These are phyloP conservation scores for Schoenoplectus tabernaemontani DNA, from an alignment of 202 grass and related monocot species.

Conservation along the genomic window DNA sequence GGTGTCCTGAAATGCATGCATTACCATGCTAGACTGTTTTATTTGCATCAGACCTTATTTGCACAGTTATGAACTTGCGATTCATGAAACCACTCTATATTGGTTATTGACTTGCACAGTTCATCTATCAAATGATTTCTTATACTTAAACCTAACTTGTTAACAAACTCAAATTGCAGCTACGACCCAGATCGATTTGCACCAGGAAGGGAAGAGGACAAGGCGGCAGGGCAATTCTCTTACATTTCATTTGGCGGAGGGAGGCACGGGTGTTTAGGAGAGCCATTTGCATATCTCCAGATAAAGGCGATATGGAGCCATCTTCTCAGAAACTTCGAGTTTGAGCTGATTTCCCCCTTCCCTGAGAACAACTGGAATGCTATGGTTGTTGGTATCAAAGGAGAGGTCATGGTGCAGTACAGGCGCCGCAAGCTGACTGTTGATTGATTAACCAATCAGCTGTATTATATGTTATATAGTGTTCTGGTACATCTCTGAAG, in stretches of 20 bases:
- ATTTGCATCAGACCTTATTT: not conserved
- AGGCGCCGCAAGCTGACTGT: slow-evolving; percentile 66
- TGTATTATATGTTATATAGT: not conserved
- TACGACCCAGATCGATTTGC: slow-evolving; percentile 73
- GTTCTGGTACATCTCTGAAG: not conserved
- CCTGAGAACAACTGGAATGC: slow-evolving; percentile 86
- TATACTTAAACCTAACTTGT: not conserved
- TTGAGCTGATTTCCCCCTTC: slow-evolving; percentile 87
- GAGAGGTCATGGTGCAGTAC: slow-evolving; percentile 77
- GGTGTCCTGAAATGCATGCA: not conserved
- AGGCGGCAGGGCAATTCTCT: slow-evolving; percentile 76
- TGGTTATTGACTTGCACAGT: not conserved
- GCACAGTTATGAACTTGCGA: not conserved
- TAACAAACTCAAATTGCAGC: slow-evolving; percentile 6
- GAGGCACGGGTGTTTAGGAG: slow-evolving; percentile 82
- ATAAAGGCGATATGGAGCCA: slow-evolving; percentile 96
- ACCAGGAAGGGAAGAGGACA: slow-evolving; percentile 85
- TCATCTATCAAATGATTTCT: not conserved
- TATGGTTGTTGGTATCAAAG: slow-evolving; percentile 94
- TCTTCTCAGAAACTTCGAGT: slow-evolving; percentile 93
- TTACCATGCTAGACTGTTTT: not conserved
- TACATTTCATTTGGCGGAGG: slow-evolving; percentile 92
- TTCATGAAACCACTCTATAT: not conserved
- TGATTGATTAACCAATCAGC: slow-evolving; percentile 28
- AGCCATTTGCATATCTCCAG: slow-evolving; percentile 90